These are phyloP conservation scores for Suillus occidentalis DNA, from an alignment of 768 basidiomycete species.

Conservation along the genomic window DNA sequence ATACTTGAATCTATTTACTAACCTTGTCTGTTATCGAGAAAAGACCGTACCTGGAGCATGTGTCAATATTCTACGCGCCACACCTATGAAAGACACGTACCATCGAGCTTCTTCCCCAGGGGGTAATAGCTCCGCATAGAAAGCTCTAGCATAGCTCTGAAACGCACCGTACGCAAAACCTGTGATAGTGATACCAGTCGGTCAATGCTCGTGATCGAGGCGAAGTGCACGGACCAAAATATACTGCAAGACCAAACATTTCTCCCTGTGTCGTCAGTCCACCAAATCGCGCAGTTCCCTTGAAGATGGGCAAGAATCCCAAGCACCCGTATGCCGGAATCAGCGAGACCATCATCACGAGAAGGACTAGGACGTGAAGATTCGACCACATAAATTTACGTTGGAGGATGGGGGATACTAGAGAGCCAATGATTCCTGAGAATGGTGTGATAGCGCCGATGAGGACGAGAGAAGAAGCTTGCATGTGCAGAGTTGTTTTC, in stretches of 20 bases:
- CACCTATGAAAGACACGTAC: slow-evolving; percentile 37
- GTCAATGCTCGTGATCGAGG: not conserved
- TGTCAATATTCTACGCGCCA: not conserved
- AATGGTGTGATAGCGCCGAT: slow-evolving; percentile 77
- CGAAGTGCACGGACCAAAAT: slow-evolving; percentile 60
- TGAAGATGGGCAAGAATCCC: slow-evolving; percentile 65
- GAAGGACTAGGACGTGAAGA: slow-evolving; percentile 58
- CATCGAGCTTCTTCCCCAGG: slow-evolving; percentile 88
- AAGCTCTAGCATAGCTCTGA: slow-evolving; percentile 85
- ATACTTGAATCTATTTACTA: slow-evolving; percentile 12
- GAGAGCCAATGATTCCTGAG: slow-evolving; percentile 80
- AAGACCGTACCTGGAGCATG: slow-evolving; percentile 54
- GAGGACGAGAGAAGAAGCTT: slow-evolving; percentile 71
- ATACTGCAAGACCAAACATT: slow-evolving; percentile 81
- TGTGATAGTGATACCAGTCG: slow-evolving; percentile 23
- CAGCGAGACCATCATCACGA: slow-evolving; percentile 64
- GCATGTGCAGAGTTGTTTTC: slow-evolving; percentile 85
- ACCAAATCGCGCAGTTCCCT: slow-evolving; percentile 49
- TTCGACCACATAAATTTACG: slow-evolving; percentile 64
- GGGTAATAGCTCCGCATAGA: slow-evolving; percentile 86
- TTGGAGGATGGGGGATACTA: slow-evolving; percentile 79
- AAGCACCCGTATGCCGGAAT: slow-evolving; percentile 84
- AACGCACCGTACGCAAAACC: slow-evolving; percentile 85
- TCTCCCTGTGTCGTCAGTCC: slow-evolving; percentile 79
- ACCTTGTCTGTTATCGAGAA: slow-evolving; percentile 93